A percentile compares a stretch with the other conserved stretches of the same genome.
These are phyloP conservation scores for Chytriomyces confervae DNA, from an alignment of 192 early-diverging fungal species.

Conservation along the genomic window DNA sequence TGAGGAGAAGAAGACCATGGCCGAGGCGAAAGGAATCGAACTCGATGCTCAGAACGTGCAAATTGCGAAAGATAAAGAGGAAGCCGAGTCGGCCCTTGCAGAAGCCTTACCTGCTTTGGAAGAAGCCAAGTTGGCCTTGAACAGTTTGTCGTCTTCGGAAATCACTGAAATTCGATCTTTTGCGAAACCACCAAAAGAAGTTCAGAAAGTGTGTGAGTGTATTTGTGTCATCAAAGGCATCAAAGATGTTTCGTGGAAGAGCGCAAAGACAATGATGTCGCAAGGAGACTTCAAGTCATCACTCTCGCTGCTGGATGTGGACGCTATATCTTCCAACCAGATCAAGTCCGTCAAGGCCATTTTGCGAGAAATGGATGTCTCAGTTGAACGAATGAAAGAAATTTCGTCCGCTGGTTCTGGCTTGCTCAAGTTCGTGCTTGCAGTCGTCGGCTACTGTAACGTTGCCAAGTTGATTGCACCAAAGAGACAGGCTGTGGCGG, in stretches of 20 bases:
- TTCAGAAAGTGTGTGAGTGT: conserved; percentile 70
- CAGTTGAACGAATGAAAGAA: conserved; percentile 60
- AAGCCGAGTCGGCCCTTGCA: conserved; percentile 66
- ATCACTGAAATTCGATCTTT: conserved; percentile 69
- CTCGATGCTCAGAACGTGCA: conserved; percentile 61
- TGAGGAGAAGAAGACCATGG: conserved; percentile 67
- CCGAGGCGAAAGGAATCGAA: conserved; percentile 62
- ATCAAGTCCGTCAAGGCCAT: conserved; percentile 64
- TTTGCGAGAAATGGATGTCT: conserved; percentile 66
- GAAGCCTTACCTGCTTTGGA: conserved; percentile 67
- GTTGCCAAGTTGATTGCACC: conserved; percentile 65
- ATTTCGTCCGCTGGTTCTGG: conserved; percentile 67
- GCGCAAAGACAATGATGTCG: conserved; percentile 69
- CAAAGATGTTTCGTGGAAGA: conserved; percentile 71
- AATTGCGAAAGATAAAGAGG: conserved; percentile 72
- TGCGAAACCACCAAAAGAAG: conserved; percentile 68
- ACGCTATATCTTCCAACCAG: conserved; percentile 58
- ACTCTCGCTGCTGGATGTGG: conserved; percentile 57
- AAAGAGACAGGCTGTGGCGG: conserved; percentile 63
- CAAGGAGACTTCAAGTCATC: conserved; percentile 66
- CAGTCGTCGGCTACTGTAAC: conserved; percentile 67
- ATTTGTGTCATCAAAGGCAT: conserved; percentile 69
- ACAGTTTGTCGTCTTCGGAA: conserved; percentile 62
- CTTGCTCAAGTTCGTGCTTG: conserved; percentile 63
- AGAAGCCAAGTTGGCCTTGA: conserved; percentile 60